Evolutionary conservation across 176 grass and related monocot species (phyloP).

Genomic region (Panicum miliaceum): DNA sequence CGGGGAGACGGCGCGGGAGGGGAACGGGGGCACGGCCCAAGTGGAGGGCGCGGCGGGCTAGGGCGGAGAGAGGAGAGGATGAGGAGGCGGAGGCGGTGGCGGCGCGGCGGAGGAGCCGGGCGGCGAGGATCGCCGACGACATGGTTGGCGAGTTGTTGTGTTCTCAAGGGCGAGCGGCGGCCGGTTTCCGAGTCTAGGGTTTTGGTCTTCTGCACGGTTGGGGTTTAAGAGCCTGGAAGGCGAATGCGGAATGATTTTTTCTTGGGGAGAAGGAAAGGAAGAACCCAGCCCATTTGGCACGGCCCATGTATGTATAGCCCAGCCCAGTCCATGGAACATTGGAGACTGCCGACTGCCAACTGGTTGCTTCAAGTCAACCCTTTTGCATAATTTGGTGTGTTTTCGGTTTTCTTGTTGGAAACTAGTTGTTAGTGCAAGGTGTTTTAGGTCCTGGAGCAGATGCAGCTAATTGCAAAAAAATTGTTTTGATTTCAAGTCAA

Average conservation of each 20-base stretch:
- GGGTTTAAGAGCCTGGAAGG: slow-evolving; percentile 7
- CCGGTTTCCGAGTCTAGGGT: slow-evolving; percentile 35
- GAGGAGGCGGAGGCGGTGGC: slow-evolving; percentile 23
- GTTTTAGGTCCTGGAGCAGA: no score
- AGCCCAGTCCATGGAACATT: not conserved
- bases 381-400: no score
- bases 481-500: no score
- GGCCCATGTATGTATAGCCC: not conserved
- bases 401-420: no score
- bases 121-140: slow-evolving; percentile 52
- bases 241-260: not conserved
- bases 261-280: slow-evolving; percentile 6
- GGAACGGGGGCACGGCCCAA: slow-evolving; percentile 23
- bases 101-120: slow-evolving; percentile 59
- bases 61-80: slow-evolving; percentile 5
- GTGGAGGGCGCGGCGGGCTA: slow-evolving; percentile 24
- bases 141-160: not conserved
- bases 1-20: slow-evolving; percentile 15
- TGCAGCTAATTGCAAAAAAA: no score
- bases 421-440: no score
- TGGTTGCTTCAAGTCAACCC: no score
- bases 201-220: slow-evolving; percentile 33
- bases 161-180: not conserved
- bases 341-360: no score
- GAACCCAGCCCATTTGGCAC: not conserved